Conservation (phyloP, 257 asterid species). For the Jasminum sambac region DNA sequence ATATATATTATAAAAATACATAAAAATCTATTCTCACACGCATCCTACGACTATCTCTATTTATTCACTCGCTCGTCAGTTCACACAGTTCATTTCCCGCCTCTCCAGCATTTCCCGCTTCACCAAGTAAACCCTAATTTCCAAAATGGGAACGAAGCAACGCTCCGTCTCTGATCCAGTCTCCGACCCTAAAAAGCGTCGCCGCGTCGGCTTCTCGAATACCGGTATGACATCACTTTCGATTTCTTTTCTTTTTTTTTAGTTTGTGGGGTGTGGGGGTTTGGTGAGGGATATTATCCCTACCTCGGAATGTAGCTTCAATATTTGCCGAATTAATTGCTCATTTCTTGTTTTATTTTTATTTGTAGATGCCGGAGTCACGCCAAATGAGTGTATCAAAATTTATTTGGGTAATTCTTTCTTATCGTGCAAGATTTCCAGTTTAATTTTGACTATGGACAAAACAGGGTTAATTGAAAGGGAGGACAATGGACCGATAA, state of each 20-base stretch:
- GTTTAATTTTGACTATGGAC: slow-evolving; percentile 11
- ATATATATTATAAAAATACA: too few species aligned
- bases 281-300: background rate
- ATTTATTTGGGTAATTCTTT: slow-evolving; percentile 60
- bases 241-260: background rate
- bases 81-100: slow-evolving; percentile 72
- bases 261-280: too few species aligned
- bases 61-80: too few species aligned
- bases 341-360: background rate
- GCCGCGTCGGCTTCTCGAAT: slow-evolving; percentile 66
- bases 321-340: slow-evolving; percentile 2
- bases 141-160: slow-evolving; percentile 83
- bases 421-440: background rate
- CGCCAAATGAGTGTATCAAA: slow-evolving; percentile 71
- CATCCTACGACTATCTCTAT: too few species aligned
- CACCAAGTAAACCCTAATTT: slow-evolving; percentile 64
- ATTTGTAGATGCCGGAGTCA: slow-evolving; percentile 72
- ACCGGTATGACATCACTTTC: slow-evolving; percentile 45
- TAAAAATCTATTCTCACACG: too few species aligned
- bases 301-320: slow-evolving; percentile 11
- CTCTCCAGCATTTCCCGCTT: slow-evolving; percentile 67
- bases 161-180: slow-evolving; percentile 56
- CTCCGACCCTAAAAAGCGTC: slow-evolving; percentile 56
- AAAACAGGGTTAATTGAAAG: background rate
- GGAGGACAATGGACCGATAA: background rate